These are phyloP conservation scores for Boletus edulis DNA, from an alignment of 768 basidiomycete species.

Conservation along the genomic window DNA sequence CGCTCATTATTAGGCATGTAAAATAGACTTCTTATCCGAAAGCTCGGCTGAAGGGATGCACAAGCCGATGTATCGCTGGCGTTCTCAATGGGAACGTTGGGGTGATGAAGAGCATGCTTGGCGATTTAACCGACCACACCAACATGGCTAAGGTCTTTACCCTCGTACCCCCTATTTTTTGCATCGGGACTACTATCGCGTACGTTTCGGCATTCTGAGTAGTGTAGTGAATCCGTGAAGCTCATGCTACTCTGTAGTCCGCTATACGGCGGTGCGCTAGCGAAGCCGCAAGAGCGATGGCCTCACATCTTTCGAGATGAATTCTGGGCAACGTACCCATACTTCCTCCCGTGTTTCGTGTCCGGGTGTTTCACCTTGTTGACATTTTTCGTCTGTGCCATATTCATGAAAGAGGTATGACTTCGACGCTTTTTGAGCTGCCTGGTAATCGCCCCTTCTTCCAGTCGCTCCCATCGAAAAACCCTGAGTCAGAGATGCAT, in stretches of 20 bases:
- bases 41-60: constrained; percentile 1
- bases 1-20: constrained; percentile 51
- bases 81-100: constrained; percentile 41
- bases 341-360: constrained; percentile 4
- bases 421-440: neutral
- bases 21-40: neutral
- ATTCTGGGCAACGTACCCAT: constrained; percentile 8
- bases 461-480: constrained; percentile 25
- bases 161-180: constrained; percentile 6
- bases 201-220: neutral
- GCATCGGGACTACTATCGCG: constrained; percentile 1
- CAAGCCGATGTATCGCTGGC: constrained; percentile 35
- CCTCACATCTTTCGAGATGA: constrained; percentile 43
- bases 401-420: constrained; percentile 31
- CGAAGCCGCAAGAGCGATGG: constrained; percentile 53
- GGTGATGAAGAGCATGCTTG: constrained; percentile 71
- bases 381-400: constrained; percentile 10
- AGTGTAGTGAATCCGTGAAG: neutral
- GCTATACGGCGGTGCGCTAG: constrained; percentile 54
- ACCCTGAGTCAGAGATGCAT: neutral
- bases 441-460: neutral
- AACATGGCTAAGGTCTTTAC: constrained; percentile 38
- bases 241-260: constrained; percentile 24
- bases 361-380: constrained; percentile 13
- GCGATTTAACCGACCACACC: constrained; percentile 51